Conservation (phyloP, 148 eudicot genomes). For the Pouteria glomerata region DNA sequence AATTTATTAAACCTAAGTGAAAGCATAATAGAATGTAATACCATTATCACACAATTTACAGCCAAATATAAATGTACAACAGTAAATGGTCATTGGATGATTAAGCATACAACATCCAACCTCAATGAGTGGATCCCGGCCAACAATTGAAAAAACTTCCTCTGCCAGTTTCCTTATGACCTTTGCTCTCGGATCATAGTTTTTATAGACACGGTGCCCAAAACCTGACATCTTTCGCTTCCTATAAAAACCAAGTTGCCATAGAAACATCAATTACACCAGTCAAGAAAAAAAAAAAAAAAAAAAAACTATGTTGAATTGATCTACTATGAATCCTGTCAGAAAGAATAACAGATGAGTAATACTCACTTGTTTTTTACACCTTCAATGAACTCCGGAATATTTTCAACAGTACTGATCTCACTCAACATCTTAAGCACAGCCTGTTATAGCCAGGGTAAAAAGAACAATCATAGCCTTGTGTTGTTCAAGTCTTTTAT, state of each 20-base stretch:
- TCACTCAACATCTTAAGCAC: constrained; percentile 94
- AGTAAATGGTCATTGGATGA: neutral
- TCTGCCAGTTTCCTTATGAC: constrained; percentile 89
- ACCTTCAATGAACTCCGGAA: constrained; percentile 96
- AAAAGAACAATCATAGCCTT: neutral
- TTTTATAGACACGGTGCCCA: constrained; percentile 97
- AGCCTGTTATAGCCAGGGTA: constrained; percentile 37
- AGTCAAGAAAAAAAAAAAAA: neutral
- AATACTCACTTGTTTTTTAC: constrained; percentile 75
- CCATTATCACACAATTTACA: neutral
- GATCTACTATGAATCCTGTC: neutral
- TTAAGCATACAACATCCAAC: constrained; percentile 26
- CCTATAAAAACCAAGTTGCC: constrained; percentile 35
- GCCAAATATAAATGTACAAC: neutral
- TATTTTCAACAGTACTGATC: constrained; percentile 87
- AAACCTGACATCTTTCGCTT: constrained; percentile 99
- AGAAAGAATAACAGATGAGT: neutral
- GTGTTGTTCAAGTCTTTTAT: neutral
- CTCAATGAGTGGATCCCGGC: constrained; percentile 99
- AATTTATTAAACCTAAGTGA: neutral
- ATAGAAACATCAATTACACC: neutral
- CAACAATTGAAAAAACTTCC: constrained; percentile 96
- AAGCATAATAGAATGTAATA: neutral
- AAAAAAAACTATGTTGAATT: neutral
- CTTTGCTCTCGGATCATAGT: constrained; percentile 97